Evolutionary conservation across 1,284 basidiomycete species (phyloP).

Genomic region (Tilletia indica): DNA sequence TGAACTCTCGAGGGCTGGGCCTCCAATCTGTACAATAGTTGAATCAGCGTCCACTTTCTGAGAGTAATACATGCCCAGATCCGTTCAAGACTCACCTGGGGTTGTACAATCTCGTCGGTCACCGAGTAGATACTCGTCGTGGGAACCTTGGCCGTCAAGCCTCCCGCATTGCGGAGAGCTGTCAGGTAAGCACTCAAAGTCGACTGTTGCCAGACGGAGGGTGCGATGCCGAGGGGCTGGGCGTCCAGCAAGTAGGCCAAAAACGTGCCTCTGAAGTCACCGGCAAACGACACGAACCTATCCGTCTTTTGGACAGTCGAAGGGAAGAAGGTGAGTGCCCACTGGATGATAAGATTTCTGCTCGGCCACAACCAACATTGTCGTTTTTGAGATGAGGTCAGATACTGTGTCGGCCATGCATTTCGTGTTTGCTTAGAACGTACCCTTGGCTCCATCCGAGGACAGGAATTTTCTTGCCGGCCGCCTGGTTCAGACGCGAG

Average conservation of each 20-base stretch:
- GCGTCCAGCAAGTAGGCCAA: constrained; percentile 19
- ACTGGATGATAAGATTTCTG: neutral
- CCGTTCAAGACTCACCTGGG: neutral
- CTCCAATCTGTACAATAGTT: no score
- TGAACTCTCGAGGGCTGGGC: no score
- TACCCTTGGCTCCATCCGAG: constrained; percentile 33
- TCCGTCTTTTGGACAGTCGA: constrained; percentile 23
- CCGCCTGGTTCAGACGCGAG: constrained; percentile 20
- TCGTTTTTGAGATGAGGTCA: neutral
- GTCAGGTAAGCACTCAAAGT: constrained; percentile 21
- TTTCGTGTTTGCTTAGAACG: constrained; percentile 20
- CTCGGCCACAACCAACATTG: neutral
- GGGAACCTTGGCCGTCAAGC: constrained; percentile 26
- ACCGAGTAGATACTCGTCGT: constrained; percentile 33
- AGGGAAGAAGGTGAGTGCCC: constrained; percentile 27
- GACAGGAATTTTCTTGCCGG: constrained; percentile 25
- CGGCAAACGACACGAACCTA: constrained; percentile 29
- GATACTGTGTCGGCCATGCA: constrained; percentile 22
- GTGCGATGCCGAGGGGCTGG: neutral
- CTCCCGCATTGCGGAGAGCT: constrained; percentile 31
- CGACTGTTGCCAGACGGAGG: constrained; percentile 31
- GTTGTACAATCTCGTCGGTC: constrained; percentile 29
- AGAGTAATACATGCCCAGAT: constrained; percentile 20
- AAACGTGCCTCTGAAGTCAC: constrained; percentile 32
- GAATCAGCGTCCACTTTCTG: constrained; percentile 23